Evolutionary conservation across 2,329 filamentous ascomycete species (phyloP), one percentile per base, ranked within the genome.

Genomic region (Scedosporium aurantiacum): DNA sequence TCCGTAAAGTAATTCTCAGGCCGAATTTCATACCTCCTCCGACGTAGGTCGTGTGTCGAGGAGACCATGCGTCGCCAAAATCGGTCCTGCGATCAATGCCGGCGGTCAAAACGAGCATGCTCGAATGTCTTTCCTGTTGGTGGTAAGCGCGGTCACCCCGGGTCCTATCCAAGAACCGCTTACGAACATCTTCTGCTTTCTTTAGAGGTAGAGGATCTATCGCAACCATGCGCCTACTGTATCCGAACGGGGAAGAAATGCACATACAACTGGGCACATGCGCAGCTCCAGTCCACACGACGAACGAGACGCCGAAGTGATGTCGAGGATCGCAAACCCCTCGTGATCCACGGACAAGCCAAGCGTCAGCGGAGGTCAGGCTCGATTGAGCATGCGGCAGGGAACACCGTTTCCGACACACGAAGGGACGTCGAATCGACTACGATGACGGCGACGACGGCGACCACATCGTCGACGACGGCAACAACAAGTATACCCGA

Each of bases 191-290:
- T n/a, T 3, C n/a, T 47, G 14, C 43, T 45, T 45, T n/a, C 18
- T 21, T 47, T 47, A 56, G 52, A 56, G 7, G 16, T 56, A 7
- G 52, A 56, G 12, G 23, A 32, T 23, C 52, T 41, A 16, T 25
- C 47, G 43, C 45, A 60, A 8, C 62, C 64, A 6, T 66, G 64
- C 58, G 62, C 63, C 23, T 64, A 64, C 37, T 66, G 64, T 56
- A 23, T 43, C 12, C 60, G 61, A 55, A 66, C 64, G 5, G 63
- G 63, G 27, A 66, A 66, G 57, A 56, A 58, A 12, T 66, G 64
- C 32, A 66, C 64, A 25, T 61, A 65, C 50, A 61, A 62, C 32
- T 66, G 64, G 64, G 64, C 63, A 21, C 62, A 59, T 43, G 43
- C 62, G 23, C 60, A 45, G 45, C 21, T 58, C 60, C 43, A 23